A percentile compares a stretch with the other conserved stretches of the same genome.
Evolutionary conservation across 306 rosid species (phyloP).

Genomic region (Hippophae rhamnoides): DNA sequence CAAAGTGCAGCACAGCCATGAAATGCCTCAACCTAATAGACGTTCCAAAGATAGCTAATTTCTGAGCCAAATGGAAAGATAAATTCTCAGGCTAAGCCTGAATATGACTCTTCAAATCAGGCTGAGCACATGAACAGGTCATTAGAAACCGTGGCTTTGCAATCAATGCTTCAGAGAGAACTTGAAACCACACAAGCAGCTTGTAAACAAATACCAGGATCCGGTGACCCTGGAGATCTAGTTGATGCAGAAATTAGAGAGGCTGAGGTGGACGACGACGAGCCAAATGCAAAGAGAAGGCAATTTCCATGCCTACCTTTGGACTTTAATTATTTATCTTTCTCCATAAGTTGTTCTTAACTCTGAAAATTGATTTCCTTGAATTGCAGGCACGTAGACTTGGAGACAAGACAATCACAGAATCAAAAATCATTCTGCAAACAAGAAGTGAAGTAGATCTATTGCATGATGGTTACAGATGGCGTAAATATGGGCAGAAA

Average conservation of each 20-base stretch:
- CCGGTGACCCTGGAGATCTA: conserved; percentile 61
- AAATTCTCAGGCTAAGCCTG: conserved; percentile 40
- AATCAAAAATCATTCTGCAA: conserved; percentile 91
- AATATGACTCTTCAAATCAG: conserved; percentile 46
- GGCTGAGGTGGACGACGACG: conserved; percentile 42
- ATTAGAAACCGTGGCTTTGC: conserved; percentile 34
- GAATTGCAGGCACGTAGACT: conserved; percentile 61
- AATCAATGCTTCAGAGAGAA: conserved; percentile 29
- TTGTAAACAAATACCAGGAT: conserved; percentile 34
- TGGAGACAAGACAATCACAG: conserved; percentile 62
- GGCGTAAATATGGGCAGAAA: conserved; percentile 98
- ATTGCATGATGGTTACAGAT: conserved; percentile 88
- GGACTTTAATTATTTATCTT: conserved; percentile 6
- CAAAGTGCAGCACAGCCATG: conserved; percentile 94
- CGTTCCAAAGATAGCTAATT: conserved; percentile 66
- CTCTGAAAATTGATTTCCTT: conserved; percentile 11
- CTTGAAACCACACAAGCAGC: conserved; percentile 37
- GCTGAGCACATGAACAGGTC: conserved; percentile 37
- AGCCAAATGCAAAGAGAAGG: conserved; percentile 88
- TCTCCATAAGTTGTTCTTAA: conserved; percentile 4
- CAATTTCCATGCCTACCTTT: conserved; percentile 18
- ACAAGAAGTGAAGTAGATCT: conserved; percentile 95
- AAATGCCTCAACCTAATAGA: conserved; percentile 57
- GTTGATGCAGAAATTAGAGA: conserved; percentile 47
- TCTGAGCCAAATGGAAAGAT: conserved; percentile 42